Evolutionary conservation across 2,329 filamentous ascomycete species (phyloP).

Genomic region (Fusarium vanettenii): DNA sequence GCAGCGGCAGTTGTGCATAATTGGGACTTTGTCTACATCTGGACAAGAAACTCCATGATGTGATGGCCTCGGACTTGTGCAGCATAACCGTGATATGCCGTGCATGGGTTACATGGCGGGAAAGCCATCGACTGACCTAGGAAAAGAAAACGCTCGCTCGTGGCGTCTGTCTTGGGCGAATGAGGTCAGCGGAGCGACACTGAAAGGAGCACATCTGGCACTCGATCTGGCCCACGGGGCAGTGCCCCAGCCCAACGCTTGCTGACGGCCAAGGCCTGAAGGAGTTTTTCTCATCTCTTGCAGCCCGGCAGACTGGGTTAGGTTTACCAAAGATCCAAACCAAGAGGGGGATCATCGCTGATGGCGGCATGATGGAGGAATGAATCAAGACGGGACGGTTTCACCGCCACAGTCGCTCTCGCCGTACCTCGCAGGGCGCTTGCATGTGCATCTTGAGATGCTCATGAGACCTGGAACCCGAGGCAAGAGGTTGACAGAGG

Average conservation of each 20-base stretch:
- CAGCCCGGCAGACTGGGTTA: slow-evolving; percentile 4
- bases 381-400: slow-evolving; percentile 9
- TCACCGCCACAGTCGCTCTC: slow-evolving; percentile 21
- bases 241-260: slow-evolving; percentile 5
- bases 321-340: slow-evolving; percentile 12
- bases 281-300: slow-evolving; percentile 7
- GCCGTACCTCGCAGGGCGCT: slow-evolving; percentile 21
- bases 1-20: slow-evolving; percentile 35
- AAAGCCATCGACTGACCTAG: slow-evolving; percentile 27
- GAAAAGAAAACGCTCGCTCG: slow-evolving; percentile 23
- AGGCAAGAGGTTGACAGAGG: slow-evolving; percentile 30
- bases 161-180: slow-evolving; percentile 39
- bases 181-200: slow-evolving; percentile 30
- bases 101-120: slow-evolving; percentile 27
- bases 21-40: slow-evolving; percentile 9
- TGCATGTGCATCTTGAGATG: slow-evolving; percentile 36
- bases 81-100: slow-evolving; percentile 27
- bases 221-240: slow-evolving; percentile 22
- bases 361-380: slow-evolving; percentile 13
- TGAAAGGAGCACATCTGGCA: slow-evolving; percentile 13
- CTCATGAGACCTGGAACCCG: slow-evolving; percentile 38
- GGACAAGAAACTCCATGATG: slow-evolving; percentile 32
- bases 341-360: slow-evolving; percentile 5
- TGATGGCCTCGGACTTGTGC: slow-evolving; percentile 28
- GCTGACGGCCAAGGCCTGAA: slow-evolving; percentile 19